Conservation (phyloP, 768 basidiomycete species). For the Sporobolomyces roseus region DNA sequence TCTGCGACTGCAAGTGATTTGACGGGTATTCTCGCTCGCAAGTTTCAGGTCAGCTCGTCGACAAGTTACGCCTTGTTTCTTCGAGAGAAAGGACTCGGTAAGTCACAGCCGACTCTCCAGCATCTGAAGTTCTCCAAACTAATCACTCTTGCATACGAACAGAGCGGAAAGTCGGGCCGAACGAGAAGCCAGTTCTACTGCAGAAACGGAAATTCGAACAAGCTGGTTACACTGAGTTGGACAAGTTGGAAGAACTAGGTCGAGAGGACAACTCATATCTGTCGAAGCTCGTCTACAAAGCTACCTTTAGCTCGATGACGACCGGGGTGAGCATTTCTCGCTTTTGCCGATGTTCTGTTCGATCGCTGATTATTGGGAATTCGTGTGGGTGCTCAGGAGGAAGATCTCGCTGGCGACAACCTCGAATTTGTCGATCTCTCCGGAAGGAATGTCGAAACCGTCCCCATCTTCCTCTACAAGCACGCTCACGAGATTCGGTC, state of each 20-base stretch:
- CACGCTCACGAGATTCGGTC: constrained; percentile 77
- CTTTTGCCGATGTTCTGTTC: no score
- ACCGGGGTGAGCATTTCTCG: constrained; percentile 47
- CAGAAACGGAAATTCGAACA: constrained; percentile 77
- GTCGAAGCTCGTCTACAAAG: constrained; percentile 82
- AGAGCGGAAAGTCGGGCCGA: constrained; percentile 79
- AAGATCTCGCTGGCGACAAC: constrained; percentile 63
- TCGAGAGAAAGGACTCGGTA: constrained; percentile 56
- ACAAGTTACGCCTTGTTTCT: constrained; percentile 49
- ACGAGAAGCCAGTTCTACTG: constrained; percentile 79
- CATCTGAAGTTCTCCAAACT: background rate
- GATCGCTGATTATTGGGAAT: no score
- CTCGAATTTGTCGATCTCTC: constrained; percentile 79
- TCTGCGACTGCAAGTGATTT: constrained; percentile 67
- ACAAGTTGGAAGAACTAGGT: constrained; percentile 71
- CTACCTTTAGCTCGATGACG: constrained; percentile 35
- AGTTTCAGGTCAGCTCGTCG: constrained; percentile 51
- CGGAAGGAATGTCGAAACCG: constrained; percentile 71
- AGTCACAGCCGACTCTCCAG: constrained; percentile 5
- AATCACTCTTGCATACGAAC: background rate
- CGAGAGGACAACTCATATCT: constrained; percentile 77
- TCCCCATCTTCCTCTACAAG: constrained; percentile 79
- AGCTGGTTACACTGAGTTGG: constrained; percentile 76
- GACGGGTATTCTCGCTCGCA: constrained; percentile 60
- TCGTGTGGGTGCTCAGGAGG: constrained; percentile 54